Evolutionary conservation across 345 rosid genomes (phyloP), one percentile per base, ranked within the genome.

Genomic region (Euphorbia tirucalli): DNA sequence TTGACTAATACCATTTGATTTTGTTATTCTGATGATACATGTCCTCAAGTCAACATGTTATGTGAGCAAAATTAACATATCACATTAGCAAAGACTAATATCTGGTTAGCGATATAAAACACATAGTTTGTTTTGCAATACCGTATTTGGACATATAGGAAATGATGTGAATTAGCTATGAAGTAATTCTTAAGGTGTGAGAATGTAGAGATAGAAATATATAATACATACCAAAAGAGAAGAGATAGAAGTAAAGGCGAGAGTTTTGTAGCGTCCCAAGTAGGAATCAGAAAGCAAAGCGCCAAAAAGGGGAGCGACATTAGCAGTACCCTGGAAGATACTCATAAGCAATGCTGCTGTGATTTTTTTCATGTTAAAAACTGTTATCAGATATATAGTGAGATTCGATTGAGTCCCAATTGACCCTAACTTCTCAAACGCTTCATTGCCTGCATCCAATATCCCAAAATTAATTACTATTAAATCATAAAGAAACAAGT

Each of bases 391-490:
- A 46, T 75, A 75, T 13, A 75, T 71, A 32, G 65, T 18, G 22
- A 75, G 58, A 59, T 75, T 75, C 32, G 74, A 3, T 4, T 25
- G 11, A 19, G 71, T 49, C 14, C 79, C 79, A 15, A 64, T 65
- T 2, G 71, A 31, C 6, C 79, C 79, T 2, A 75, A 66, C 66
- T 75, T 75, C 74, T 75, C 79, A 48, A 75, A 75, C 11, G 79
- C 43, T 39, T 75, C 79, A 48, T 75, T 75, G 13, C 79, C 74
- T 75, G 72, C 52, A 69, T n/a, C n/a, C n/a, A n/a, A n/a, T n/a
- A n/a, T n/a, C n/a, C 19, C 65, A 61, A 61, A 32, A 61, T 19
- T 35, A 1, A 50, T 3, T 3, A 19, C 13, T 44, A 35, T 35
- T 7, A 35, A 35, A 35, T 35, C 7, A 35, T 3, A n/a, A 3